phyloP scores from a whole-genome alignment of 352 stramenopile species.

The Phytophthora parvispora region DNA sequence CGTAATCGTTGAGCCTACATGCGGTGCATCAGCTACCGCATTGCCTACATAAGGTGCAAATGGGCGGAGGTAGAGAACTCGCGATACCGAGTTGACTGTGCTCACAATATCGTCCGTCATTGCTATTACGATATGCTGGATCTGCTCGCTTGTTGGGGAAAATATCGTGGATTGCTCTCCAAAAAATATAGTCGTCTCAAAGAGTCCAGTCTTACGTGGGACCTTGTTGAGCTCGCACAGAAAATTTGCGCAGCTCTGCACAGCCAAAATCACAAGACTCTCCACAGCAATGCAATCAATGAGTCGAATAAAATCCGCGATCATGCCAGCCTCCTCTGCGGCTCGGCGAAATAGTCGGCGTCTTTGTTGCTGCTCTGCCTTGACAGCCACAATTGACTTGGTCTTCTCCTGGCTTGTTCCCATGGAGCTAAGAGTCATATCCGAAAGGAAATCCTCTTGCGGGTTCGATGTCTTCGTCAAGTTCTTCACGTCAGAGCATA shows the following conservation, averaged over 20 bases:
- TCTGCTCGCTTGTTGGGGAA: conserved; percentile 88
- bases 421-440: conserved; percentile 37
- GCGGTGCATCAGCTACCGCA: conserved; percentile 71
- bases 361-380: conserved; percentile 90
- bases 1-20: conserved; percentile 84
- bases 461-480: conserved; percentile 73
- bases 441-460: conserved; percentile 72
- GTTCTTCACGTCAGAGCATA: conserved; percentile 93
- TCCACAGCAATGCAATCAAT: conserved; percentile 95
- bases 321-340: conserved; percentile 90
- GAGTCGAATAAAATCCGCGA: conserved; percentile 94
- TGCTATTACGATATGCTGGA: conserved; percentile 89
- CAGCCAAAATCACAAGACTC: conserved; percentile 88
- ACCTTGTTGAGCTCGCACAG: conserved; percentile 92
- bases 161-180: conserved; percentile 86
- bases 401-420: conserved; percentile 79
- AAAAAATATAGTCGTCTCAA: conserved; percentile 96
- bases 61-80: conserved; percentile 90
- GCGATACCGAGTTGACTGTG: conserved; percentile 89
- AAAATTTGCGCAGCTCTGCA: conserved; percentile 89
- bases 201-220: conserved; percentile 91
- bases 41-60: conserved; percentile 87
- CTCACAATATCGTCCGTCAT: conserved; percentile 93
- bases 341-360: conserved; percentile 87
- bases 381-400: conserved; percentile 94